A percentile compares a stretch with the other conserved stretches of the same genome.
Evolutionary conservation across 768 basidiomycete species (phyloP).

Genomic region (Suillus plorans): DNA sequence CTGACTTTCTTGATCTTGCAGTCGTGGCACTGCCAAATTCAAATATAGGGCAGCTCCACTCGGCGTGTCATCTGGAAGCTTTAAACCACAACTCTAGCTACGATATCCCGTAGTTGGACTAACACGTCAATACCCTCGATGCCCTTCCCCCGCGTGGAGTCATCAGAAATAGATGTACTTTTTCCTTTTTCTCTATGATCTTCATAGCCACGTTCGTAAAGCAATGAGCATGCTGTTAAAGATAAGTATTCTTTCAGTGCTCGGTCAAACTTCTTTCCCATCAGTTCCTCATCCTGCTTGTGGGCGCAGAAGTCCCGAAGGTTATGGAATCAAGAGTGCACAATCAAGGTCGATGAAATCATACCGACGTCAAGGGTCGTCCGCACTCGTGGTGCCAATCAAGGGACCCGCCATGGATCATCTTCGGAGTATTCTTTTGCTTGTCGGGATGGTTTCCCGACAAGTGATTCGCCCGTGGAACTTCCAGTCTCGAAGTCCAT

Average conservation of each 20-base stretch:
- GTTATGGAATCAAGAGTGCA: neutral
- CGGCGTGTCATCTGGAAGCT: neutral
- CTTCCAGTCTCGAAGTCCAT: neutral
- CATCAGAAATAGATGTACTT: neutral
- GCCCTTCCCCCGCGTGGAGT: neutral
- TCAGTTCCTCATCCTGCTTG: neutral
- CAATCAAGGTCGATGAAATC: neutral
- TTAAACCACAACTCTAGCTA: neutral
- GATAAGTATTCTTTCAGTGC: neutral
- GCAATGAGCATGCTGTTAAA: neutral
- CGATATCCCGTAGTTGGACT: neutral
- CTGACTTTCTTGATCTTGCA: neutral
- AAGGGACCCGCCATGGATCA: neutral
- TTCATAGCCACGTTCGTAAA: neutral
- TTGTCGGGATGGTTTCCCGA: neutral
- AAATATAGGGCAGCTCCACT: neutral
- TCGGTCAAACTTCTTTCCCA: neutral
- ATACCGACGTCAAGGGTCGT: neutral
- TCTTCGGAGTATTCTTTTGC: neutral
- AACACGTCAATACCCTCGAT: neutral
- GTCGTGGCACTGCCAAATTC: neutral
- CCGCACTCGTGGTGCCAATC: neutral
- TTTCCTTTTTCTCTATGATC: neutral
- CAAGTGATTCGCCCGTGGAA: neutral
- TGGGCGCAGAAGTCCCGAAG: neutral